Evolutionary conservation across 345 rosid genomes (phyloP).

Genomic region (Citrus glauca): DNA sequence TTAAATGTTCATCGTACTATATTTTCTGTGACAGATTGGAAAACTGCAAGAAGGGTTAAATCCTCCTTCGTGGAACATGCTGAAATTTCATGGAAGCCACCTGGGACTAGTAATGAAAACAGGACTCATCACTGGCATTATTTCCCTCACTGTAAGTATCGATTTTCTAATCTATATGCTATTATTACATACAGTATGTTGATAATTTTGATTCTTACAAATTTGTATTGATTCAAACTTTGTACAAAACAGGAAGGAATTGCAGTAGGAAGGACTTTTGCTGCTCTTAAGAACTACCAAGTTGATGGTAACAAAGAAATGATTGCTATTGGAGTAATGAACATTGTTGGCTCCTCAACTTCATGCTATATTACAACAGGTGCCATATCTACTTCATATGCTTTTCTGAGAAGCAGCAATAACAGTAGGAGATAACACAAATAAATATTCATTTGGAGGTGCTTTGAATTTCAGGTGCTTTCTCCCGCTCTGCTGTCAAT

Average conservation of each 20-base stretch:
- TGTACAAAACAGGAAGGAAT: conserved; percentile 81
- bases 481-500: conserved; percentile 95
- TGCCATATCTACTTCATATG: conserved; percentile 1
- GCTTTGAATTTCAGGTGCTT: conserved; percentile 52
- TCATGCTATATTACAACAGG: conserved; percentile 93
- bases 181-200: not conserved
- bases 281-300: conserved; percentile 77
- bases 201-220: not conserved
- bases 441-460: too few species aligned
- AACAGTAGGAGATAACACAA: not conserved
- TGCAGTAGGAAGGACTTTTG: conserved; percentile 97
- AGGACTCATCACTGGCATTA: conserved; percentile 80
- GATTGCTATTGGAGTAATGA: conserved; percentile 96
- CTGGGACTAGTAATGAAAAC: conserved; percentile 73
- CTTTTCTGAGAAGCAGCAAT: not conserved
- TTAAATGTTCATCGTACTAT: not conserved
- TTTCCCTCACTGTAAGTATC: conserved; percentile 79
- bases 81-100: conserved; percentile 68
- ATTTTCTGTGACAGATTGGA: conserved; percentile 46
- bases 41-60: conserved; percentile 80
- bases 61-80: conserved; percentile 93
- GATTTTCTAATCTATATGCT: not conserved
- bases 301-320: conserved; percentile 99
- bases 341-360: conserved; percentile 87
- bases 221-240: not conserved